phyloP scores from a whole-genome alignment of 345 rosid species.

The Corchorus olitorius region DNA sequence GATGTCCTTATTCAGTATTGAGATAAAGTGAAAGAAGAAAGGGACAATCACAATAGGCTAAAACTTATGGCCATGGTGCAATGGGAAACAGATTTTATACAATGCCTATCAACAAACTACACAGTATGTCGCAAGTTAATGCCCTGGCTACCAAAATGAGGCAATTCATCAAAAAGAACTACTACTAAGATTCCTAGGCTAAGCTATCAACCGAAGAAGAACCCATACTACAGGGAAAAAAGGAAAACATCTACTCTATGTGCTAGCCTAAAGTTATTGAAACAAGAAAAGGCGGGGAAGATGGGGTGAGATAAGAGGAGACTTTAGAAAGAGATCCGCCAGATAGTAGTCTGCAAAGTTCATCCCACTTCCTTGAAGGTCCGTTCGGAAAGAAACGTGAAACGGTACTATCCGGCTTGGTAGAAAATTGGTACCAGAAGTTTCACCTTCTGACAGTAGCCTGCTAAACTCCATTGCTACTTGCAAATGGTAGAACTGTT shows the following conservation, averaged over 20 bases:
- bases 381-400: neutral
- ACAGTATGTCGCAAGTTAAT: conserved; percentile 2
- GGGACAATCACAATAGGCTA: neutral
- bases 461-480: neutral
- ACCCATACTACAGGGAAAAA: neutral
- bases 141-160: neutral
- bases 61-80: no score
- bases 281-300: neutral
- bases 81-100: neutral
- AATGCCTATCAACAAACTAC: neutral
- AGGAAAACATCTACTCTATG: neutral
- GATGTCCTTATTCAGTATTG: neutral
- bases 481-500: neutral
- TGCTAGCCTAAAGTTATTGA: neutral
- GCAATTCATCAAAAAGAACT: neutral
- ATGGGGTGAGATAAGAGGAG: neutral
- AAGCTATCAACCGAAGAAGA: neutral
- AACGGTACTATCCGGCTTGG: conserved; percentile 1
- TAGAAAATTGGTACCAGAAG: neutral
- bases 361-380: neutral
- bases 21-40: neutral
- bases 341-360: neutral
- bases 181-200: neutral
- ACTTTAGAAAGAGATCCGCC: neutral
- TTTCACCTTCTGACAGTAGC: neutral